Evolutionary conservation across 179 eudicot species (phyloP), one percentile per base, ranked within the genome.

Genomic region (Silene vulgaris): DNA sequence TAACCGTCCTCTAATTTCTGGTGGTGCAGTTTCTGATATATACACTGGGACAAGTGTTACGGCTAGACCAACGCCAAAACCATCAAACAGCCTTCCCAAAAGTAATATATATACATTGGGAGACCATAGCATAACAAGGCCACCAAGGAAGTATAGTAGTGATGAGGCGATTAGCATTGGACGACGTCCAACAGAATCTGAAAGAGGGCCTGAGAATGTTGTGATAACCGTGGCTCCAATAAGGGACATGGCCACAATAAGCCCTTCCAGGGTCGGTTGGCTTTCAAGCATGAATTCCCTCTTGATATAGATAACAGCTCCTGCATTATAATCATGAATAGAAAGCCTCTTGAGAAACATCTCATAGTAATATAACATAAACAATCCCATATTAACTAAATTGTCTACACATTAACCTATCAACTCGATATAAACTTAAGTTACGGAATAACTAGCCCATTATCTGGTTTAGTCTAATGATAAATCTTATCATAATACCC

Each of bases 181-280:
- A 23, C 89, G 91, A 11, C 91, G 86, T 26, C 91, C 91, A 65
- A 88, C 72, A 66, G 78, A 67, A 76, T 88, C 91, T 2, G 91
- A 76, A 68, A 88, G 79, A 26, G 88, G 83, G 3, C 91, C 91
- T 1, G 91, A 88, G 83, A 86, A 88, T 11, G 84, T 82, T n/a
- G 91, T 86, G 73, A 86, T 86, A 9, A 73, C 29, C 0, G 89
- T 88, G 26, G 91, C 91, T n/a, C 91, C 91, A 43, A 88, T 88
- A n/a, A 88, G 85, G 1, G 91, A 88, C 88, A 86, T 88, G 29
- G 91, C 89, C 72, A 88, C 91, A 3, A 88, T 83, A 56, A 88
- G 89, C 6, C 93, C 93, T 69, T 89, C 93, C 32, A 83, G 23
- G 21, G 89, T 45, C 11, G 52, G 52, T 45, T 45, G 59, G 23